Percentiles rank a stretch among this genome's conserved stretches.
phyloP scores from a whole-genome alignment of 192 early-diverging fungal species.

The Rhizophagus prolifer region DNA sequence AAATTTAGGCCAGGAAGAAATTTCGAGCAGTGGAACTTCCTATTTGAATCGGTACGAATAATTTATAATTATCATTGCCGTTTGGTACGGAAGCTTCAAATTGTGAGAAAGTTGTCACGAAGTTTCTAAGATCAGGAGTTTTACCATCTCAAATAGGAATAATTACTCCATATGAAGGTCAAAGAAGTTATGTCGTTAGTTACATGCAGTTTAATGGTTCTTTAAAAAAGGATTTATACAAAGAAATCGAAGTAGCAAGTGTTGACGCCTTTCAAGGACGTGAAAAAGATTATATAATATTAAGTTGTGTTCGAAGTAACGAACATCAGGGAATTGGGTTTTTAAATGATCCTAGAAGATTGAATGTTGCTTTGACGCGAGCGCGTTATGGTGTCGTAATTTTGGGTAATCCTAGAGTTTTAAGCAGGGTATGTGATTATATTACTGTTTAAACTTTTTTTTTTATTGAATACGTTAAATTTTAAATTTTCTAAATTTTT shows the following conservation, averaged over 20 bases:
- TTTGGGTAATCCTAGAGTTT: conserved; percentile 92
- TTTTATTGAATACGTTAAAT: background rate
- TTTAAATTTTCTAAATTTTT: background rate
- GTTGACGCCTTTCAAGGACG: conserved; percentile 99
- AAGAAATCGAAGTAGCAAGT: conserved; percentile 97
- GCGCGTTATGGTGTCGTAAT: conserved; percentile 94
- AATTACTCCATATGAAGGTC: conserved; percentile 99
- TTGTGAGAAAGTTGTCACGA: conserved; percentile 95
- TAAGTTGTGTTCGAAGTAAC: conserved; percentile 96
- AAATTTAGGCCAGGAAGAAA: conserved; percentile 94
- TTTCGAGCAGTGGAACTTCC: conserved; percentile 94
- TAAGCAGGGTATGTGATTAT: conserved; percentile 60
- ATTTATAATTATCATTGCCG: too few species aligned
- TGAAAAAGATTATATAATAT: conserved; percentile 99
- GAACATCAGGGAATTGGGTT: conserved; percentile 97
- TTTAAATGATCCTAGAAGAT: conserved; percentile 85
- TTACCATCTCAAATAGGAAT: conserved; percentile 92
- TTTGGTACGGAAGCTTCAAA: conserved; percentile 84
- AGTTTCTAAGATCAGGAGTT: conserved; percentile 86
- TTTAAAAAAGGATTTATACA: conserved; percentile 90
- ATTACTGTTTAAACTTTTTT: background rate
- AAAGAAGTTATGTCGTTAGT: conserved; percentile 91
- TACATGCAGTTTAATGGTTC: conserved; percentile 96
- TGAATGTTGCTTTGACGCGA: conserved; percentile 88
- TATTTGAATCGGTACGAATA: conserved; percentile 80